phyloP scores from a whole-genome alignment of 805 yeast species.

The Saccharomycopsis sp. region DNA sequence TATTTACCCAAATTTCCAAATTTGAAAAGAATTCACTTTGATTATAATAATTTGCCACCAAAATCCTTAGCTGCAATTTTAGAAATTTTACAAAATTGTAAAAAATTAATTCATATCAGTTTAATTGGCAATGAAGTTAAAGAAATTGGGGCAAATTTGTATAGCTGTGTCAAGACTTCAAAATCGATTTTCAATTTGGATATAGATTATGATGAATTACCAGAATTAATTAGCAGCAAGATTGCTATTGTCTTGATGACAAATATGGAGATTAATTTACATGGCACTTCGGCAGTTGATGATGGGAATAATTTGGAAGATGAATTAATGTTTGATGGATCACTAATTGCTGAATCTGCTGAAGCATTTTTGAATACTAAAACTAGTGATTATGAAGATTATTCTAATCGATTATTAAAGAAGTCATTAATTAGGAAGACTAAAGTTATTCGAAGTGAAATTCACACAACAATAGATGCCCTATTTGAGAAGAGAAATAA shows the following conservation, averaged over 20 bases:
- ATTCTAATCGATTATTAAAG: constrained; percentile 32
- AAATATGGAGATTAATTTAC: constrained; percentile 64
- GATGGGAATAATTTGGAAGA: constrained; percentile 31
- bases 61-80: constrained; percentile 54
- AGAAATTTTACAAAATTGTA: constrained; percentile 64
- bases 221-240: constrained; percentile 57
- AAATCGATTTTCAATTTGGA: constrained; percentile 61
- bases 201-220: constrained; percentile 54
- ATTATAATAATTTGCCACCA: constrained; percentile 52
- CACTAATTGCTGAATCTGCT: constrained; percentile 66
- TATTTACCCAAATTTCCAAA: constrained; percentile 63
- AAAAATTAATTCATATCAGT: constrained; percentile 59
- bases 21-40: constrained; percentile 63
- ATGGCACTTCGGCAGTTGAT: constrained; percentile 25
- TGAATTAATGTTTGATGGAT: constrained; percentile 71
- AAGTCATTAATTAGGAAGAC: constrained; percentile 38
- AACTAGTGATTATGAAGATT: constrained; percentile 28
- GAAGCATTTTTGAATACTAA: constrained; percentile 48
- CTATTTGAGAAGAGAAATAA: constrained; percentile 51
- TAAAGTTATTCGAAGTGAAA: constrained; percentile 30
- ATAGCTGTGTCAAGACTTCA: constrained; percentile 62
- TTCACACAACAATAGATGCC: constrained; percentile 46
- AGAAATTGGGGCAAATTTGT: constrained; percentile 56
- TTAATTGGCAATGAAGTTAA: constrained; percentile 54
- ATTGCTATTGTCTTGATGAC: constrained; percentile 76